Evolutionary conservation across 2,329 filamentous ascomycete species (phyloP).

Genomic region (Clarireedia homoeocarpa): DNA sequence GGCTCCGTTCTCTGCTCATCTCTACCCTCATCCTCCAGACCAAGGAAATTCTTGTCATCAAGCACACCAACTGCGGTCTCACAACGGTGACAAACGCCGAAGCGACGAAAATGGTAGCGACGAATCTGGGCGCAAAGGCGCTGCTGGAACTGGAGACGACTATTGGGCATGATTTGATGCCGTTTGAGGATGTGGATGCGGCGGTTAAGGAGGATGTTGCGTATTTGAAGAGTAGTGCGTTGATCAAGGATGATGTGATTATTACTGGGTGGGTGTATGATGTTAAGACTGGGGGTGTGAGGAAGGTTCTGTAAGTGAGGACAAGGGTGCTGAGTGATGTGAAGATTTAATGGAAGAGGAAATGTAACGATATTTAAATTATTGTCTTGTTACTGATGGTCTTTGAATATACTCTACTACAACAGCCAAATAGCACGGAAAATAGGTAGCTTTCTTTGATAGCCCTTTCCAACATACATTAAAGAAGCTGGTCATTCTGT

Average conservation of each 20-base stretch:
- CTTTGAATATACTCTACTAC: no score
- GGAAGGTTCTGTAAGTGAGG: constrained; percentile 35
- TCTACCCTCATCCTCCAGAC: constrained; percentile 74
- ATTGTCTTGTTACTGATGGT: no score
- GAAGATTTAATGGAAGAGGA: background rate
- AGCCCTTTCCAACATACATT: no score
- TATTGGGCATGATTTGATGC: constrained; percentile 20
- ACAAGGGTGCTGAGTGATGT: background rate
- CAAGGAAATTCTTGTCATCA: constrained; percentile 52
- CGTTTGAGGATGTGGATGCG: constrained; percentile 53
- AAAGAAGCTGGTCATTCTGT: no score
- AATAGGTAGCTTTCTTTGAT: no score
- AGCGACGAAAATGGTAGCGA: constrained; percentile 45
- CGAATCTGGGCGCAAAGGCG: constrained; percentile 44
- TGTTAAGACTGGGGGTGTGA: constrained; percentile 61
- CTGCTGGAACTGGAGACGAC: constrained; percentile 30
- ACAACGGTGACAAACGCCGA: constrained; percentile 56
- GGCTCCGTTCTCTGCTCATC: constrained; percentile 67
- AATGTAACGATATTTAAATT: no score
- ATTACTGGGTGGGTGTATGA: constrained; percentile 74
- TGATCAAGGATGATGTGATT: constrained; percentile 50
- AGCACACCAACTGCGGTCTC: constrained; percentile 62
- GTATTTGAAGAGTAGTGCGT: constrained; percentile 49
- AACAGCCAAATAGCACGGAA: no score
- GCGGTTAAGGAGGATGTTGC: constrained; percentile 60